Evolutionary conservation across 257 asterid species (phyloP).

Genomic region (Eucommia ulmoides): DNA sequence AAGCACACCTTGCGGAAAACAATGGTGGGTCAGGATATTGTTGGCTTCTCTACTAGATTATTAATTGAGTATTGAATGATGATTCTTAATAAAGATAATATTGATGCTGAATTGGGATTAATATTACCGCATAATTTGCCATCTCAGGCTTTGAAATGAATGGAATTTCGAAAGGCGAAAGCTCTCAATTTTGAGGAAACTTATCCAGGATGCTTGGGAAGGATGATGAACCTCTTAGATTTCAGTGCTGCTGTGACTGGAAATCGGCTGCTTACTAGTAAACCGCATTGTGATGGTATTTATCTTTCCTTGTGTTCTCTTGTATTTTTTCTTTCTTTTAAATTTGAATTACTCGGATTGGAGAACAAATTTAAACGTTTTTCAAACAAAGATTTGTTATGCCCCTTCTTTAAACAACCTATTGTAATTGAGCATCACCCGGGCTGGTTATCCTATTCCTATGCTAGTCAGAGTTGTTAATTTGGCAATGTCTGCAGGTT

Average conservation of each 20-base stretch:
- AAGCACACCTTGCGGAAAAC: neutral
- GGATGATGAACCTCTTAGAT: constrained; percentile 81
- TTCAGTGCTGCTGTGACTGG: constrained; percentile 52
- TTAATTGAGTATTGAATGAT: neutral
- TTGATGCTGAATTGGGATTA: constrained; percentile 6
- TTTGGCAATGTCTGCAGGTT: too few species aligned
- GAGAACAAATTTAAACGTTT: neutral
- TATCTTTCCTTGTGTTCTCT: constrained; percentile 10
- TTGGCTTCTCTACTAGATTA: neutral
- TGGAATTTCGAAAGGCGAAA: constrained; percentile 37
- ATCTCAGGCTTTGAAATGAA: constrained; percentile 63
- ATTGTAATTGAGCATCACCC: neutral
- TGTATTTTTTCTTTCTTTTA: neutral
- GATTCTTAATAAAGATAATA: neutral
- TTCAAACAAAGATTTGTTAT: neutral
- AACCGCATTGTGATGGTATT: constrained; percentile 68
- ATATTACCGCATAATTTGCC: constrained; percentile 3
- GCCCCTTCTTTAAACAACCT: neutral
- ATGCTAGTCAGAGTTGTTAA: neutral
- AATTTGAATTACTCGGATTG: neutral
- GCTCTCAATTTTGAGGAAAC: constrained; percentile 32
- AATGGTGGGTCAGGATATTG: neutral
- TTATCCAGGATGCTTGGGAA: constrained; percentile 82
- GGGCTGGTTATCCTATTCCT: neutral
- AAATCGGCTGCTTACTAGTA: constrained; percentile 63